Conservation (phyloP, 768 basidiomycete genomes). For the Trametes coccinea region DNA sequence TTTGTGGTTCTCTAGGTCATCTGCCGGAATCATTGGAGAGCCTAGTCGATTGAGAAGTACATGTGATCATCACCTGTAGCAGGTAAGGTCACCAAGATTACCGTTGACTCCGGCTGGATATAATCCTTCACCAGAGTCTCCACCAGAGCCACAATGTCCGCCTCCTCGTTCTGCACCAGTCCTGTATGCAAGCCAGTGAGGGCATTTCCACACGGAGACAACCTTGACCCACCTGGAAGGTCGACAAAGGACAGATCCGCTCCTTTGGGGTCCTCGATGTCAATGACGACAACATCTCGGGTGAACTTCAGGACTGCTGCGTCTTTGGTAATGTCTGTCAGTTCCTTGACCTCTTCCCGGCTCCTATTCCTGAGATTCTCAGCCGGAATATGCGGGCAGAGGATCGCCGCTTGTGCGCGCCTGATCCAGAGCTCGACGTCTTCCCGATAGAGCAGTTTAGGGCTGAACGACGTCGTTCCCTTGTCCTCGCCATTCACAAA, state of each 20-base stretch:
- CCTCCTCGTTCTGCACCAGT: conserved; percentile 56
- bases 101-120: conserved; percentile 49
- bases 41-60: no score
- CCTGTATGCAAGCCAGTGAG: conserved; percentile 38
- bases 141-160: conserved; percentile 46
- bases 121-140: conserved; percentile 47
- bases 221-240: conserved; percentile 28
- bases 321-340: conserved; percentile 23
- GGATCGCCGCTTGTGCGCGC: conserved; percentile 48
- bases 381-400: conserved; percentile 30
- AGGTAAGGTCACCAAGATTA: conserved; percentile 68
- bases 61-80: conserved; percentile 48
- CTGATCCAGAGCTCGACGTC: conserved; percentile 45
- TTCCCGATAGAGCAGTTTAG: conserved; percentile 30
- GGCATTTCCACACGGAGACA: conserved; percentile 7
- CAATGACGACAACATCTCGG: conserved; percentile 31
- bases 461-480: conserved; percentile 31
- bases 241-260: conserved; percentile 25
- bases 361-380: conserved; percentile 29
- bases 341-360: conserved; percentile 28
- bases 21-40: conserved; percentile 34
- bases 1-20: conserved; percentile 67
- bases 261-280: conserved; percentile 33
- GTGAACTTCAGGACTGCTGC: conserved; percentile 29
- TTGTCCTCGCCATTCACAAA: conserved; percentile 12